Evolutionary conservation across 1,139 yeast species (phyloP).

Genomic region (Zygosaccharomyces sapae): DNA sequence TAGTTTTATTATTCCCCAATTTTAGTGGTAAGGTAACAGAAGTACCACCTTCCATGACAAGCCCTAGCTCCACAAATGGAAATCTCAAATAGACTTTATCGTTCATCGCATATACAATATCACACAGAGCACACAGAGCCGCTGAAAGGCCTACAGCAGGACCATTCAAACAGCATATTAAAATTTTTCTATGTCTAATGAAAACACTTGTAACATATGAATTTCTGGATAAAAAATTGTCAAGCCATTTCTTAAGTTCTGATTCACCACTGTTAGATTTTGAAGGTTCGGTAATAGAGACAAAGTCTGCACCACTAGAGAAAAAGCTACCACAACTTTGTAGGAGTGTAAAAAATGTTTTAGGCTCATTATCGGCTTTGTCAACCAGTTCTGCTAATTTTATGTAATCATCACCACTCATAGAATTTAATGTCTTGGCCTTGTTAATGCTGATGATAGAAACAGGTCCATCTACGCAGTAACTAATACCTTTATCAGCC

Average conservation of each 20-base stretch:
- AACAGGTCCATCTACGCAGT: constrained; percentile 23
- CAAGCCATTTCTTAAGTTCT: constrained; percentile 52
- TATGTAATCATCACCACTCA: constrained; percentile 63
- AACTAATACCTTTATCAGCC: constrained; percentile 17
- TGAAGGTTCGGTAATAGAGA: constrained; percentile 35
- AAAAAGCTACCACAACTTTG: constrained; percentile 73
- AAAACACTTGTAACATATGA: constrained; percentile 64
- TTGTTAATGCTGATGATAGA: constrained; percentile 61
- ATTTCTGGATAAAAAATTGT: constrained; percentile 64
- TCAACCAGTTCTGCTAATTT: constrained; percentile 58
- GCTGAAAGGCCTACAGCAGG: constrained; percentile 82
- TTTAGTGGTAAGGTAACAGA: constrained; percentile 65
- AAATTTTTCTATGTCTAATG: constrained; percentile 65
- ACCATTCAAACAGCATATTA: constrained; percentile 77
- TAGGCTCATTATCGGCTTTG: constrained; percentile 62
- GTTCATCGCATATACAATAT: constrained; percentile 66
- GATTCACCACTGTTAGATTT: constrained; percentile 24
- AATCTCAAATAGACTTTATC: constrained; percentile 59
- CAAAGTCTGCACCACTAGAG: constrained; percentile 81
- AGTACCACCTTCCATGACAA: constrained; percentile 80
- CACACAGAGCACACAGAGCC: constrained; percentile 70
- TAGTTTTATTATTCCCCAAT: constrained; percentile 69
- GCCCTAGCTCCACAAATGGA: constrained; percentile 80
- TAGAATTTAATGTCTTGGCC: constrained; percentile 63
- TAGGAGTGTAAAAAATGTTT: constrained; percentile 61